Evolutionary conservation across 2,329 filamentous ascomycete genomes (phyloP).

Genomic region (Fusarium nematophilum): DNA sequence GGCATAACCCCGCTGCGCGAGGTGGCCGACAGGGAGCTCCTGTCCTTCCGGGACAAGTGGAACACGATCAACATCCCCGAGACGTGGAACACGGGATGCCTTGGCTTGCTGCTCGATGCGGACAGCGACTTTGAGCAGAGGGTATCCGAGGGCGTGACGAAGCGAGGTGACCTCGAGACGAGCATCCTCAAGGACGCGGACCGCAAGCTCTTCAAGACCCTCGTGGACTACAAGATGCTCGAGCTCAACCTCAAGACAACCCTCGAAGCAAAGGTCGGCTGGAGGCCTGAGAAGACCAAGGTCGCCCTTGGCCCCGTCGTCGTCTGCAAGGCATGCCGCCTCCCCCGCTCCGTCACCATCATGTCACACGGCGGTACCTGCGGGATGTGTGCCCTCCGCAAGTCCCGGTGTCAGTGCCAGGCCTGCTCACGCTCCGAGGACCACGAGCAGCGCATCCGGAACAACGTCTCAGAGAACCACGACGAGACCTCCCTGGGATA

Average conservation of each 20-base stretch:
- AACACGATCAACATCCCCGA: slow-evolving; percentile 60
- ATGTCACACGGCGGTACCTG: slow-evolving; percentile 56
- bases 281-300: slow-evolving; percentile 58
- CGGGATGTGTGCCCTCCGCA: slow-evolving; percentile 52
- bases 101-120: slow-evolving; percentile 59
- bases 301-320: slow-evolving; percentile 56
- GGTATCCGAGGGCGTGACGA: slow-evolving; percentile 36
- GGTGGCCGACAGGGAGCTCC: slow-evolving; percentile 55
- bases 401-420: slow-evolving; percentile 32
- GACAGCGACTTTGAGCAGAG: slow-evolving; percentile 51
- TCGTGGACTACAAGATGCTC: slow-evolving; percentile 60
- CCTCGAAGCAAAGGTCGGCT: slow-evolving; percentile 56
- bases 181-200: slow-evolving; percentile 52
- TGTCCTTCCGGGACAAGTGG: slow-evolving; percentile 57
- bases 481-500: slow-evolving; percentile 46
- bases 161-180: slow-evolving; percentile 12
- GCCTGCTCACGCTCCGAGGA: slow-evolving; percentile 38
- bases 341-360: slow-evolving; percentile 61
- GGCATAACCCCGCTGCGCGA: slow-evolving; percentile 56
- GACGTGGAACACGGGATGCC: slow-evolving; percentile 60
- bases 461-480: slow-evolving; percentile 48
- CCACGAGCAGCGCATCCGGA: slow-evolving; percentile 33
- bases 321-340: slow-evolving; percentile 54
- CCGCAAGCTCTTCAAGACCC: slow-evolving; percentile 54
- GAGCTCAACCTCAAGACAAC: slow-evolving; percentile 59